Evolutionary conservation across 352 stramenopile species (phyloP).

Genomic region (Phytophthora podocarpi): DNA sequence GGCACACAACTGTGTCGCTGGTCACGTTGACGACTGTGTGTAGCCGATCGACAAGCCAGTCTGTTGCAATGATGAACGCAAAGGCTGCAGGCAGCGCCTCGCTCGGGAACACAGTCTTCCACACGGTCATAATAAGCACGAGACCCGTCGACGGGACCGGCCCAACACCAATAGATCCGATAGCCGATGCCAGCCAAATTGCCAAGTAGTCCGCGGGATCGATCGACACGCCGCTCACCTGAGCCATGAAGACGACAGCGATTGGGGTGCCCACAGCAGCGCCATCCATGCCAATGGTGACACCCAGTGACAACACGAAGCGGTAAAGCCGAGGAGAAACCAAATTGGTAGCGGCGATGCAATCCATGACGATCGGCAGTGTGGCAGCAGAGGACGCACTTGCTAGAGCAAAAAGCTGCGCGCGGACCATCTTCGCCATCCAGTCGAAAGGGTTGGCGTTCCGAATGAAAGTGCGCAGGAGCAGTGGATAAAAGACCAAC

Average conservation of each 20-base stretch:
- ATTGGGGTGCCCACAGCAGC: slow-evolving; percentile 73
- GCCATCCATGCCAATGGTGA: slow-evolving; percentile 69
- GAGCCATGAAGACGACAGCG: slow-evolving; percentile 73
- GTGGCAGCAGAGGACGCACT: slow-evolving; percentile 79
- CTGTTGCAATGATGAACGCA: slow-evolving; percentile 57
- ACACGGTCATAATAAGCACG: slow-evolving; percentile 76
- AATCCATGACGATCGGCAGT: slow-evolving; percentile 65
- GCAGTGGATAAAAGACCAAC: slow-evolving; percentile 49
- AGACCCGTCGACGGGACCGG: slow-evolving; percentile 68
- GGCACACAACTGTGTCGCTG: slow-evolving; percentile 58
- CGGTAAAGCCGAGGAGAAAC: slow-evolving; percentile 53
- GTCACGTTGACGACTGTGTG: slow-evolving; percentile 30
- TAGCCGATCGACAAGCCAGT: slow-evolving; percentile 39
- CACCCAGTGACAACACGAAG: slow-evolving; percentile 66
- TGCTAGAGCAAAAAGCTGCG: slow-evolving; percentile 72
- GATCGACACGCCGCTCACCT: slow-evolving; percentile 43
- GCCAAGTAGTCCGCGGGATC: slow-evolving; percentile 51
- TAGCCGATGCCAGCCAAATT: slow-evolving; percentile 56
- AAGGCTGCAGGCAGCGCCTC: slow-evolving; percentile 51
- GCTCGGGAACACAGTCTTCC: slow-evolving; percentile 57
- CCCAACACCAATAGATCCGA: slow-evolving; percentile 69
- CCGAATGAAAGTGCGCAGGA: slow-evolving; percentile 44
- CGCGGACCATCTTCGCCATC: slow-evolving; percentile 56
- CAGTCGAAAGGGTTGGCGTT: slow-evolving; percentile 56
- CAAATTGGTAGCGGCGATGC: slow-evolving; percentile 53